Evolutionary conservation across 1,284 basidiomycete genomes (phyloP).

Genomic region (Volvariella volvacea): DNA sequence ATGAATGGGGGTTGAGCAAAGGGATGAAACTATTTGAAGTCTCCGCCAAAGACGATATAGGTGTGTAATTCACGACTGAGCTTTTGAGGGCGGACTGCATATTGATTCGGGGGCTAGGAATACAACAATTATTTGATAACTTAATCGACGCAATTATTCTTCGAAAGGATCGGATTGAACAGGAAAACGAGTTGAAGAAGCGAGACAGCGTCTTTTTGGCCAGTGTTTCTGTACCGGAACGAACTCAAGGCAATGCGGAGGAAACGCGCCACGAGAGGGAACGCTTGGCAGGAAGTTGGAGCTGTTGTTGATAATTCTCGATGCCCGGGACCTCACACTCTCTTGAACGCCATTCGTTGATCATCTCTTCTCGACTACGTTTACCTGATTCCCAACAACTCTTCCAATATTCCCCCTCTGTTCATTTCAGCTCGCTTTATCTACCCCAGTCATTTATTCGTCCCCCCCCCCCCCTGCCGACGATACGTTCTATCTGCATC

Average conservation of each 20-base stretch:
- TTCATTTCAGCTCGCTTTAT: constrained; percentile 10
- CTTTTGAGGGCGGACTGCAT: neutral
- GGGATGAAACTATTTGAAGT: constrained; percentile 83
- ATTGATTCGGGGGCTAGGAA: constrained; percentile 39
- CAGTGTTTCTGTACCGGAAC: constrained; percentile 52
- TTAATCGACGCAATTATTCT: constrained; percentile 73
- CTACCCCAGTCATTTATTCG: constrained; percentile 1
- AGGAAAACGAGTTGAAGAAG: constrained; percentile 69
- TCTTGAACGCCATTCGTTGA: constrained; percentile 11
- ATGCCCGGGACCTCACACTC: constrained; percentile 13
- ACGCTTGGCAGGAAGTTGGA: constrained; percentile 50
- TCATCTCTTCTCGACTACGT: constrained; percentile 14
- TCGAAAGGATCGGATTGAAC: constrained; percentile 70
- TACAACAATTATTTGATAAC: constrained; percentile 67
- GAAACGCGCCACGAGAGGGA: constrained; percentile 62
- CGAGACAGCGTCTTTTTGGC: constrained; percentile 75
- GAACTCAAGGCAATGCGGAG: constrained; percentile 77
- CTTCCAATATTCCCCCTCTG: constrained; percentile 12
- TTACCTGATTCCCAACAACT: constrained; percentile 11
- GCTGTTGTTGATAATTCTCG: constrained; percentile 50
- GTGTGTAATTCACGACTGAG: constrained; percentile 33
- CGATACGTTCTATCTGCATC: neutral
- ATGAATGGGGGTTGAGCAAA: constrained; percentile 71
- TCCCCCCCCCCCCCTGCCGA: constrained; percentile 1
- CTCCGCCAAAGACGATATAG: constrained; percentile 76